phyloP scores from a whole-genome alignment of 768 basidiomycete species.

The Naematelia encephala region DNA sequence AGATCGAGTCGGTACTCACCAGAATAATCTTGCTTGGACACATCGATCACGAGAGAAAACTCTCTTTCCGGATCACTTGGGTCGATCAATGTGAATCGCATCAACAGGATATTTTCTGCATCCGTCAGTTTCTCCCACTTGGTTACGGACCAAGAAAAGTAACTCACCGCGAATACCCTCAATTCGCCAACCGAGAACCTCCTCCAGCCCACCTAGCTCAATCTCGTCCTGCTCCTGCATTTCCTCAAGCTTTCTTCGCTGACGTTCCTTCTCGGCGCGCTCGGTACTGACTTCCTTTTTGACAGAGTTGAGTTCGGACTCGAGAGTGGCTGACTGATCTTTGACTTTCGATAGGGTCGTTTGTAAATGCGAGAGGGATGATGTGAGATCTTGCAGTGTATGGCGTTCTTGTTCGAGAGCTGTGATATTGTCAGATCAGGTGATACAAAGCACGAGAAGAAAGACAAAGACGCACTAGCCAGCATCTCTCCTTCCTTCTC shows the following conservation, averaged over 20 bases:
- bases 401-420: constrained; percentile 43
- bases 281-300: constrained; percentile 24
- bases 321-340: constrained; percentile 36
- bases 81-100: constrained; percentile 70
- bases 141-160: neutral
- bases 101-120: constrained; percentile 62
- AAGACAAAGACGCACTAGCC: constrained; percentile 66
- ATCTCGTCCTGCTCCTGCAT: constrained; percentile 59
- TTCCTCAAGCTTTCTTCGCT: constrained; percentile 59
- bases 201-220: constrained; percentile 62
- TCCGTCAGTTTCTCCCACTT: neutral
- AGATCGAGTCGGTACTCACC: constrained; percentile 58
- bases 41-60: constrained; percentile 72
- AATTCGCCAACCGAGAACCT: constrained; percentile 62
- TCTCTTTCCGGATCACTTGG: constrained; percentile 60
- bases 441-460: constrained; percentile 50
- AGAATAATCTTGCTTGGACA: constrained; percentile 62
- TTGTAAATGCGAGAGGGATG: constrained; percentile 68
- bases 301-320: constrained; percentile 32
- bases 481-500: constrained; percentile 74
- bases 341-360: constrained; percentile 63
- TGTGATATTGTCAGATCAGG: constrained; percentile 56
- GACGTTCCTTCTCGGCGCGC: constrained; percentile 64
- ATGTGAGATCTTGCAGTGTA: constrained; percentile 57
- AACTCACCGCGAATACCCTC: constrained; percentile 66